These are phyloP conservation scores for Haplosporangium sp. DNA, from an alignment of 371 early-diverging fungal species.

Conservation along the genomic window DNA sequence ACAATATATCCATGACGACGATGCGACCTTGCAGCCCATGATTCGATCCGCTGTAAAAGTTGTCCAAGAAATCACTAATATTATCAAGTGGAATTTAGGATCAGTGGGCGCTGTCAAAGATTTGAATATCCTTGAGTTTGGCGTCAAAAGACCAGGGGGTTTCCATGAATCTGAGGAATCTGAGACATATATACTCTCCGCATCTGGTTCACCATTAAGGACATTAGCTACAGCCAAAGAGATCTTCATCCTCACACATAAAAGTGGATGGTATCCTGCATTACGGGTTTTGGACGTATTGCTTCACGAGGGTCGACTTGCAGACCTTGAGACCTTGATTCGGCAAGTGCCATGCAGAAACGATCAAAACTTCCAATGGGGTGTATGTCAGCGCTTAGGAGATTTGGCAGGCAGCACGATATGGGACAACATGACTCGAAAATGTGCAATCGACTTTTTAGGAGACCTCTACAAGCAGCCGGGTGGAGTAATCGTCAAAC, in stretches of 20 bases:
- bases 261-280: slow-evolving; percentile 11
- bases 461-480: slow-evolving; percentile 10
- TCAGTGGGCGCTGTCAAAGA: slow-evolving; percentile 6
- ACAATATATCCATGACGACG: slow-evolving; percentile 10
- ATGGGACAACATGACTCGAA: slow-evolving; percentile 6
- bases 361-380: slow-evolving; percentile 9
- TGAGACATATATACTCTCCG: not conserved
- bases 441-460: slow-evolving; percentile 7
- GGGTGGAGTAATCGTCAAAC: not conserved
- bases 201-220: no score
- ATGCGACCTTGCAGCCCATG: not conserved
- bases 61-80: not conserved
- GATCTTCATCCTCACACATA: not conserved
- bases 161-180: no score
- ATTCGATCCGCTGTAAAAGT: not conserved
- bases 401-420: slow-evolving; percentile 5
- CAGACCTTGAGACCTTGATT: not conserved
- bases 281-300: not conserved
- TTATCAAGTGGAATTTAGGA: no score
- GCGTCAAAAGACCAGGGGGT: no score
- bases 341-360: slow-evolving; percentile 14
- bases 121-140: no score
- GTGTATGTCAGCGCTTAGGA: slow-evolving; percentile 18
- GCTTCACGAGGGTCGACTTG: slow-evolving; percentile 10
- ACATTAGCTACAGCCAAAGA: not conserved